Percentiles rank a stretch among this genome's conserved stretches.
These are phyloP conservation scores for Syzygium aqueum DNA, from an alignment of 345 rosid species.

Conservation along the genomic window DNA sequence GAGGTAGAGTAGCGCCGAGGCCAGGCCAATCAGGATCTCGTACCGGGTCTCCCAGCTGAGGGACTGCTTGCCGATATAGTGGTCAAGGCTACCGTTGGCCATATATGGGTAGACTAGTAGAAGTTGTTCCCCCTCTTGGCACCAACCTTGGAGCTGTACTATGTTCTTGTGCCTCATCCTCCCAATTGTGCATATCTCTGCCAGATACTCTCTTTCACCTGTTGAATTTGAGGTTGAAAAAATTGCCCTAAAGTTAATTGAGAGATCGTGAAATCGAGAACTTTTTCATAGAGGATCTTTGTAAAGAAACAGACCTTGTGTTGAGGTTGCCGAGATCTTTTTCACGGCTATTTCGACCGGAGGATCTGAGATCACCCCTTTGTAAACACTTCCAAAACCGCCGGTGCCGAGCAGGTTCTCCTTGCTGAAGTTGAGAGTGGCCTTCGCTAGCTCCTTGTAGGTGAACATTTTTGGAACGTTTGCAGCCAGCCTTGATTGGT, in stretches of 20 bases:
- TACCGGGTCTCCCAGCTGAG: conserved; percentile 23
- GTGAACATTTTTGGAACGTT: conserved; percentile 21
- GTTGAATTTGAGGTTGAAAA: neutral
- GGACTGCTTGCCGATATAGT: conserved; percentile 16
- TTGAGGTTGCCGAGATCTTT: conserved; percentile 26
- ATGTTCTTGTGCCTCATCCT: conserved; percentile 35
- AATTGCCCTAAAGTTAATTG: neutral
- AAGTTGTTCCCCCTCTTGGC: conserved; percentile 24
- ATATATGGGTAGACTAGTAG: conserved; percentile 35
- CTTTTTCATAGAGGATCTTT: neutral
- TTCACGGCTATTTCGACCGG: conserved; percentile 23
- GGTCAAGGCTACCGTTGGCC: conserved; percentile 39
- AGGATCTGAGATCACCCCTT: conserved; percentile 18
- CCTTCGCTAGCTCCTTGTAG: conserved; percentile 25
- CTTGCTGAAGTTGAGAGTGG: conserved; percentile 22
- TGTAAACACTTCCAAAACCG: conserved; percentile 35
- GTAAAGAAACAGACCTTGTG: conserved; percentile 12
- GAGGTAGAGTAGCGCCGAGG: conserved; percentile 34
- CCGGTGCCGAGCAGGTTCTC: conserved; percentile 35
- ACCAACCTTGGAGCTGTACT: conserved; percentile 40
- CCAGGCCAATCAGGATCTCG: conserved; percentile 21
- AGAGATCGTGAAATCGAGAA: neutral
- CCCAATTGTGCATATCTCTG: conserved; percentile 36
- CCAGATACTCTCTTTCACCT: conserved; percentile 31
- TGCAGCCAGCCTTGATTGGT: conserved; percentile 16